Conservation (phyloP, 2,329 filamentous ascomycete genomes). For the Xylaria multiplex region DNA sequence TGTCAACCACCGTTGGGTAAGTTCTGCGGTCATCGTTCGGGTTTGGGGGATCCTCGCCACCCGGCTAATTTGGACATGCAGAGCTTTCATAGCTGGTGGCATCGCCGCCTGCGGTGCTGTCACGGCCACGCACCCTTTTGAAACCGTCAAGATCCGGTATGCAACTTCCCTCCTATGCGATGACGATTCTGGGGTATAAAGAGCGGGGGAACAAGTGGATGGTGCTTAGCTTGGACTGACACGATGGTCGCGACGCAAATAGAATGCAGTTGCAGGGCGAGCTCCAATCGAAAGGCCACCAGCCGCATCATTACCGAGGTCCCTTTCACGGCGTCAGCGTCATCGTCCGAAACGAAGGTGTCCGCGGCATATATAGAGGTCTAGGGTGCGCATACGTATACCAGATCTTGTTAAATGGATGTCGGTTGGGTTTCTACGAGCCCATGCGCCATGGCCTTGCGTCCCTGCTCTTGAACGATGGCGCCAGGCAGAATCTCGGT, state of each 20-base stretch:
- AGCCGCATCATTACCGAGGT: conserved; percentile 88
- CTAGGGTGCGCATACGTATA: conserved; percentile 94
- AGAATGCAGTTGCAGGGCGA: conserved; percentile 97
- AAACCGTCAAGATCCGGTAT: conserved; percentile 98
- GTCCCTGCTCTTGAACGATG: conserved; percentile 74
- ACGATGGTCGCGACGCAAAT: conserved; percentile 33
- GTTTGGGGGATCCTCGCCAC: not conserved
- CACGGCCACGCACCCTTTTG: conserved; percentile 96
- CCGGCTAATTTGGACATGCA: conserved; percentile 44
- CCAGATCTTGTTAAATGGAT: conserved; percentile 95
- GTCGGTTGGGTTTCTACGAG: conserved; percentile 96
- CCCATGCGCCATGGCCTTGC: conserved; percentile 82
- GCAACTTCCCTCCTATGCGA: conserved; percentile 40
- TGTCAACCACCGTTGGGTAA: conserved; percentile 49
- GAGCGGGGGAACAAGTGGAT: not conserved
- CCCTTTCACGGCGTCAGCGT: conserved; percentile 91
- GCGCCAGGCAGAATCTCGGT: conserved; percentile 81
- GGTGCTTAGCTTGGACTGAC: conserved; percentile 29
- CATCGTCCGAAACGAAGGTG: conserved; percentile 89
- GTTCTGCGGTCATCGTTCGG: conserved; percentile 15
- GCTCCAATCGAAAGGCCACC: conserved; percentile 84
- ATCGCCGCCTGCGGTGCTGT: conserved; percentile 97
- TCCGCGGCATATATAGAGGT: conserved; percentile 86
- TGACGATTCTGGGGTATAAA: not conserved
- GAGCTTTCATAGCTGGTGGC: conserved; percentile 94